Evolutionary conservation across 1,284 basidiomycete genomes (phyloP), one percentile per base, ranked within the genome.

Genomic region (Ceratobasidium sp.): DNA sequence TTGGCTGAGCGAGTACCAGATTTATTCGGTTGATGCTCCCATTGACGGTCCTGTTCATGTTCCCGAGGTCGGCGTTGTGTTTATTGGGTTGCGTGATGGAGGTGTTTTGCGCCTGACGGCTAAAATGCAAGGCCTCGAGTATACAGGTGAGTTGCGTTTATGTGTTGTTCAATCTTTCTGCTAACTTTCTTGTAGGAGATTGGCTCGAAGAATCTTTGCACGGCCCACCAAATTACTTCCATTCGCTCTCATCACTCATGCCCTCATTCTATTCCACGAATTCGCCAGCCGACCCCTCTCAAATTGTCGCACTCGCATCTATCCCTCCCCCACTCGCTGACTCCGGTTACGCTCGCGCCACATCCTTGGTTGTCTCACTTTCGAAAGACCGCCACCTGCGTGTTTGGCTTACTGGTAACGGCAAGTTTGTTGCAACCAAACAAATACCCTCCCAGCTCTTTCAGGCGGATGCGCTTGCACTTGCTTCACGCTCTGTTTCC

Each of bases 341-440:
- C 50, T 73, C 71, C 8, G 71, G 71, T 3, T 48, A 73, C 51
- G 71, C 71, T 5, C 57, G 59, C 27, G 71, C 71, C n/a, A 73
- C 93, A 79, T 85, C 91, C 74, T 87, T 87, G 14, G 86, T 93
- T 76, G 83, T 92, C 24, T 97, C 95, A 1, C 87, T 98, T 62
- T 95, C 95, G n/a, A 87, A 95, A 74, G 95, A 98, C 84, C 88
- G 92, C 73, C 92, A 91, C 71, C 85, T 98, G 56, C 88, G 95
- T 62, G 86, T 93, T 53, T 98, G 96, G 95, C 91, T 73, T 11
- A 73, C 71, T 14, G 71, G 71, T 9, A 73, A 79, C 60, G 71
- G 71, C 31, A 62, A 73, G 36, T 73, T 73, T 22, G 71, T 73
- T n/a, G 48, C 71, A 24, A 62, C 71, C 14, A 73, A 73, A 11